Evolutionary conservation across 108 stramenopile species (phyloP).

Genomic region (Skeletonema costatum): DNA sequence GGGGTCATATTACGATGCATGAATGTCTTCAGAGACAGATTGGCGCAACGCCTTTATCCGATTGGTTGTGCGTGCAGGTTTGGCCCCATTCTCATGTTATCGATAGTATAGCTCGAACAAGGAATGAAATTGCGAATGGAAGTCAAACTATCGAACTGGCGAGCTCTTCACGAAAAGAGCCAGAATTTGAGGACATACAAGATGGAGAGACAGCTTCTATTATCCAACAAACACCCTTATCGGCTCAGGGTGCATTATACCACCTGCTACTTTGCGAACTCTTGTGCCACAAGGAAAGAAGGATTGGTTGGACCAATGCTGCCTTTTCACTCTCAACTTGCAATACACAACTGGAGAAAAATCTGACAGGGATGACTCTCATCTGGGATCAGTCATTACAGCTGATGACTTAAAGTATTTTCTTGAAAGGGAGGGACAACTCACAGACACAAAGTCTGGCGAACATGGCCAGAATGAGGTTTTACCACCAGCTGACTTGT

Average conservation of each 20-base stretch:
- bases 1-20: conserved; percentile 37
- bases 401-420: conserved; percentile 9
- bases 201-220: background rate
- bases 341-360: background rate
- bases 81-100: conserved; percentile 22
- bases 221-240: conserved; percentile 3
- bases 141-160: conserved; percentile 1
- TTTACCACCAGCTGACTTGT: background rate
- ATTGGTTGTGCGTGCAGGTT: conserved; percentile 36
- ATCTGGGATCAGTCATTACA: conserved; percentile 15
- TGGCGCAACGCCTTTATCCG: conserved; percentile 19
- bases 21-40: conserved; percentile 38
- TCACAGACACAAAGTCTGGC: background rate
- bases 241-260: conserved; percentile 25
- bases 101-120: conserved; percentile 6
- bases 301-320: background rate
- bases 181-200: background rate
- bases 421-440: background rate
- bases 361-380: background rate
- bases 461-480: background rate
- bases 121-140: background rate
- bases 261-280: conserved; percentile 8
- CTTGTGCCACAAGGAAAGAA: background rate
- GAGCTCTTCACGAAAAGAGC: background rate
- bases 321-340: background rate